Base-by-base conservation (phyloP, 306 rosid genomes). In the Sphenostylis stenocarpa region DNA sequence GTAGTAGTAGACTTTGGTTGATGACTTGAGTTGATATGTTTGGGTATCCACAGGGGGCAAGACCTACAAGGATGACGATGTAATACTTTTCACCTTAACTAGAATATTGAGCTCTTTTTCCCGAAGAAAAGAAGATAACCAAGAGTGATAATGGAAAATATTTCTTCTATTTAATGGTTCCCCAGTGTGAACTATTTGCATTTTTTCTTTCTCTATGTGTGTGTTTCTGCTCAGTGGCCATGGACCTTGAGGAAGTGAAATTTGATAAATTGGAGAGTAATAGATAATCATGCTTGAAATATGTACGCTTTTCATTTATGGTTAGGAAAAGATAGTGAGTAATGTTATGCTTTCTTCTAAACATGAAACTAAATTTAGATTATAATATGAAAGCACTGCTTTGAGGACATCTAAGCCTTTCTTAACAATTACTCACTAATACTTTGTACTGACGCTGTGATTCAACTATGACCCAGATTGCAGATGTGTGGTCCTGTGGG, bases 401-500 rank as follows among this genome's bases (percentile, higher is more conserved):
- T 19, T 49, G 3, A 60, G 39, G 17, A 64, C n/a, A 20, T 76
- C 60, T 75, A 75, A 56, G 67, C 26, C 19, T 26, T 75, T 56
- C 29, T 29, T 11, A 36, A 36, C 8, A 36, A 34, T 7, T 34
- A 34, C 7, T 34, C 39, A 34, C 60, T 15, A 71, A 61, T 29
- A 4, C 34, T 36, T 72, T 34, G 29, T 44, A 29, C 66, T 79
- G 49, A 61, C 67, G 34, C 20, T 69, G 20, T 56, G 31, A 20
- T 73, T 69, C 69, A 21, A 56, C 29, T 16, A 43, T 71, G 67
- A 60, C 72, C 81, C 90, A 94, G 98, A 86, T 92, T 81, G 98
- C 98, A 5, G 98, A 94, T 72, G 98, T 92, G 29, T 94, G 98
- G 98, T 94, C 98, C 21, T 92, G 98, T 86, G 98, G 98, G 73